Percentiles rank a stretch among this genome's conserved stretches.
Evolutionary conservation across 2,329 filamentous ascomycete genomes (phyloP).

Genomic region (Aspergillus viridinutans): DNA sequence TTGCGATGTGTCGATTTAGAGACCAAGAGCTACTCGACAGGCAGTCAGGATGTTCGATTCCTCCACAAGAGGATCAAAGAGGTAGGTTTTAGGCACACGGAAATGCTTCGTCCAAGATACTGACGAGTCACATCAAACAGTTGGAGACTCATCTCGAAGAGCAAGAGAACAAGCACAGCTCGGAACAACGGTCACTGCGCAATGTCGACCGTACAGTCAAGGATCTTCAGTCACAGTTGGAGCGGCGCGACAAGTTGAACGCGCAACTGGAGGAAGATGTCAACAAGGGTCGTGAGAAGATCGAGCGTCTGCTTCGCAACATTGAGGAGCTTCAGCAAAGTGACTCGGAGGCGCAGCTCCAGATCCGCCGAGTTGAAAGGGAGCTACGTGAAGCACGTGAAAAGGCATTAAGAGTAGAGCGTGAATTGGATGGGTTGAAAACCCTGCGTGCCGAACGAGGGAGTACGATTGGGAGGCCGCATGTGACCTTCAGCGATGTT

Average conservation of each 20-base stretch:
- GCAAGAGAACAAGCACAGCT: constrained; percentile 72
- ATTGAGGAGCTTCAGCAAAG: constrained; percentile 92
- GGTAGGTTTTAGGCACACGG: constrained; percentile 51
- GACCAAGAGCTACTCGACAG: constrained; percentile 93
- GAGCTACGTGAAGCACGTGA: constrained; percentile 87
- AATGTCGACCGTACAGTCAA: constrained; percentile 93
- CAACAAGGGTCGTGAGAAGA: constrained; percentile 79
- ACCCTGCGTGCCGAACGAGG: constrained; percentile 61
- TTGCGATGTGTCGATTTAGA: constrained; percentile 87
- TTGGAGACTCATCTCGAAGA: constrained; percentile 83
- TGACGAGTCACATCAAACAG: constrained; percentile 42
- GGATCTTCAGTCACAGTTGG: constrained; percentile 86
- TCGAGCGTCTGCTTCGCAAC: constrained; percentile 79
- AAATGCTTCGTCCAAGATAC: constrained; percentile 16
- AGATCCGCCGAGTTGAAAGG: constrained; percentile 78
- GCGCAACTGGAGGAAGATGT: constrained; percentile 77
- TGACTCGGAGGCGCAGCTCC: constrained; percentile 76
- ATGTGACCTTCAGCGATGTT: constrained; percentile 35
- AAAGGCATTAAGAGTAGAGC: constrained; percentile 73
- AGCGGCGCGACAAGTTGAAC: constrained; percentile 87
- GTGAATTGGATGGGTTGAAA: constrained; percentile 82
- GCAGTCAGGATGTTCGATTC: constrained; percentile 92
- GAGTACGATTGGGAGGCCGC: constrained; percentile 27
- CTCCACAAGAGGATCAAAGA: constrained; percentile 92
- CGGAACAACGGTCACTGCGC: constrained; percentile 80